Evolutionary conservation across 164 flowering plant species (phyloP).

Genomic region (Tinospora cordifolia): DNA sequence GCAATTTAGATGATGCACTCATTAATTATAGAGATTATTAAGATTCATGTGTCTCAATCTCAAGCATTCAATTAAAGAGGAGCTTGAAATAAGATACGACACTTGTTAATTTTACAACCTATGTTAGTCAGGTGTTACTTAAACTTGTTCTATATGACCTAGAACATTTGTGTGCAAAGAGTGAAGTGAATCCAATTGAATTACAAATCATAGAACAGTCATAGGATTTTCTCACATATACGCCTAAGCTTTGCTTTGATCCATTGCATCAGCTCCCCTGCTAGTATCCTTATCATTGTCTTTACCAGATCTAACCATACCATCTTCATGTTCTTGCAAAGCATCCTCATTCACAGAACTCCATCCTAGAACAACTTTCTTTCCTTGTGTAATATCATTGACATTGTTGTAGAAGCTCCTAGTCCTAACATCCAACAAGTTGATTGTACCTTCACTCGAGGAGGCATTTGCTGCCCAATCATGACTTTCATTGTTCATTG

Average conservation of each 20-base stretch:
- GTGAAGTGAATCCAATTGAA: no score
- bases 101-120: no score
- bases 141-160: no score
- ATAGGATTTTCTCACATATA: background rate
- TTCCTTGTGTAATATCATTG: constrained; percentile 16
- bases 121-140: no score
- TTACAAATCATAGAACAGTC: no score
- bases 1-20: no score
- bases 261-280: constrained; percentile 28
- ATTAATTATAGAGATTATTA: no score
- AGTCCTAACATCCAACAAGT: constrained; percentile 14
- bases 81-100: no score
- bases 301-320: constrained; percentile 19
- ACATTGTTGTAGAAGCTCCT: constrained; percentile 20
- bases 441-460: constrained; percentile 14
- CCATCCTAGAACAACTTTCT: constrained; percentile 24
- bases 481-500: constrained; percentile 10
- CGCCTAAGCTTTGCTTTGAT: constrained; percentile 8
- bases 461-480: constrained; percentile 16
- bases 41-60: no score
- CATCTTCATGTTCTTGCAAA: constrained; percentile 27
- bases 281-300: constrained; percentile 25
- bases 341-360: constrained; percentile 22
- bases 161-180: no score
- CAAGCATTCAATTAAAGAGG: no score